Conservation (phyloP, 2,329 filamentous ascomycete species). For the Colletotrichum godetiae region DNA sequence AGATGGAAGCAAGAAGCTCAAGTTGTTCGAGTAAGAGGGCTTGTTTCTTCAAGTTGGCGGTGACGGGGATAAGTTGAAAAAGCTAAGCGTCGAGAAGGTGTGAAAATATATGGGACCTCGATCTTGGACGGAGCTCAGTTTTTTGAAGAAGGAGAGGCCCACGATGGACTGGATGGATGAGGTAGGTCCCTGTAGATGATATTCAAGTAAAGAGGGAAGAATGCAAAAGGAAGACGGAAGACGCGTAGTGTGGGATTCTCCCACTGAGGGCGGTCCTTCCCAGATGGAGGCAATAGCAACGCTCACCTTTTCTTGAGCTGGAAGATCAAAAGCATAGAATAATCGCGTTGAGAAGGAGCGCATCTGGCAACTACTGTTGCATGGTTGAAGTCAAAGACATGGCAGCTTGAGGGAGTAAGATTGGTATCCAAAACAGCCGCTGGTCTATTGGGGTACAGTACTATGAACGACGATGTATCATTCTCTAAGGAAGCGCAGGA, state of each 20-base stretch:
- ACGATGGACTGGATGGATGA: too few species aligned
- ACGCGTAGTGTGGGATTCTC: too few species aligned
- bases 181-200: too few species aligned
- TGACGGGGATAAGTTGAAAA: neutral
- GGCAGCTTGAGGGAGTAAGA: too few species aligned
- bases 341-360: neutral
- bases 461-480: slow-evolving; percentile 39
- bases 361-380: too few species aligned
- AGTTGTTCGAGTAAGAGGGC: neutral
- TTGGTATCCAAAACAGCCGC: slow-evolving; percentile 9
- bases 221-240: too few species aligned
- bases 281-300: neutral
- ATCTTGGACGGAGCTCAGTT: too few species aligned
- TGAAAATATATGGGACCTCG: too few species aligned
- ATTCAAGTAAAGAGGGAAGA: too few species aligned
- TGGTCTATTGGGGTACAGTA: slow-evolving; percentile 33
- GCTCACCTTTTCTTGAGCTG: neutral
- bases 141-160: too few species aligned
- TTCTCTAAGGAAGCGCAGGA: slow-evolving; percentile 81
- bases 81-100: too few species aligned
- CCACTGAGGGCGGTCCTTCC: too few species aligned
- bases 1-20: neutral
- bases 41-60: neutral
- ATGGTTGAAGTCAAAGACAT: neutral
- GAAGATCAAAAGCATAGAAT: neutral